Base-by-base conservation (phyloP, 805 yeast species). In the Suhomyces sp. region DNA sequence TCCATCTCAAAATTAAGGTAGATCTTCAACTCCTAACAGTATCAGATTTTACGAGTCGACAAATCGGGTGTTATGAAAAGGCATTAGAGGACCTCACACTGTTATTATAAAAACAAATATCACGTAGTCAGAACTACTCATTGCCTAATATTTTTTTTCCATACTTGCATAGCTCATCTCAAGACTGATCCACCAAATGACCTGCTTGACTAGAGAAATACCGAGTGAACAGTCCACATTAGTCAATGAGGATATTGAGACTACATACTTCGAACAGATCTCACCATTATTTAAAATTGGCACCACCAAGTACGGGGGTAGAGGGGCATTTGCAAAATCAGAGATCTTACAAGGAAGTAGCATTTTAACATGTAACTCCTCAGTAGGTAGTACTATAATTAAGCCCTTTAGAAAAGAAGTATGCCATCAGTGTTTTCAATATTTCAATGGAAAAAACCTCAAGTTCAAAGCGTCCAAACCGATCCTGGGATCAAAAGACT, bases 381-480 rank as follows among this genome's bases (percentile, higher is more conserved):
- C 85, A 0, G 64, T 82, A 40, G 78, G 86, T 8, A 68, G 76
- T 13, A 71, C 81, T 1, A 72, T 85, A 2, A 65, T 74, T 15
- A 72, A 76, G 53, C 83, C 82, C 4, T 85, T 83, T 63, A 76
- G 81, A 48, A 84, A 83, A 57, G 90, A 85, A 59, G 87, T 82
- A 1, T 85, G 90, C 62, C 72, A 78, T 6, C 59, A 62, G 54
- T 85, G 90, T 57, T 82, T 75, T 60, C 50, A 57, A 2, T 85
- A 83, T 57, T 72, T 71, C 31, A 63, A 73, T 56, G 86, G 87
- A 0, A 68, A 65, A 33, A 68, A 70, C 40, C 68, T 82, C 68
- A 83, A 80, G 56, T 60, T 66, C 49, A 79, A 72, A 51, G 57
- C 77, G 10, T 48, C 55, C 15, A 56, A 62, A 19, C 54, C 59